These are phyloP conservation scores for Fusarium devonianum DNA, from an alignment of 2,329 filamentous ascomycete genomes.

Conservation along the genomic window DNA sequence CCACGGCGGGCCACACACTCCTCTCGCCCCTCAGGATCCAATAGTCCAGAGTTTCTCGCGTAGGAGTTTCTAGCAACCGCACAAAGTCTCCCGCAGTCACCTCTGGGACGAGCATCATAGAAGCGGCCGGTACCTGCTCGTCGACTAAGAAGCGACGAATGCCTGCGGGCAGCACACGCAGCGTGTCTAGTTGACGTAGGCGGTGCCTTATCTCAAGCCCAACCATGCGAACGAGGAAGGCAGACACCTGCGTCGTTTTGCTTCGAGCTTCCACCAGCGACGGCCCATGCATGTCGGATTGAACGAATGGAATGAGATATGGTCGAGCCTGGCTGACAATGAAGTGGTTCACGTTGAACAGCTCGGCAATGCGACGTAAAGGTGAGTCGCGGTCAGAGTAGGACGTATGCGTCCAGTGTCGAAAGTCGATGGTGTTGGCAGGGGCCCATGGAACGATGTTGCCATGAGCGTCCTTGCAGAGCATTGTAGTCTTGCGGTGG, in stretches of 20 bases:
- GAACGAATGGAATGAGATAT: slow-evolving; percentile 85
- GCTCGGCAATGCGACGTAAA: slow-evolving; percentile 76
- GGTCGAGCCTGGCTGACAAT: slow-evolving; percentile 92
- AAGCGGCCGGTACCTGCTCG: slow-evolving; percentile 79
- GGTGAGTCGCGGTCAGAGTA: slow-evolving; percentile 71
- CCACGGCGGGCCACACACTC: slow-evolving; percentile 90
- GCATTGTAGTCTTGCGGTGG: slow-evolving; percentile 68
- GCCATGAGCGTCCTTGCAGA: slow-evolving; percentile 80
- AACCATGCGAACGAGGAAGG: slow-evolving; percentile 71
- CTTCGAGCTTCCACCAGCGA: slow-evolving; percentile 66
- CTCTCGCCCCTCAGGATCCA: slow-evolving; percentile 87
- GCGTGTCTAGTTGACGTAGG: slow-evolving; percentile 78
- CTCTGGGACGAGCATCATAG: slow-evolving; percentile 83
- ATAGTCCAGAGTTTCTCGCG: slow-evolving; percentile 75
- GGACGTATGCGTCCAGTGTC: slow-evolving; percentile 71
- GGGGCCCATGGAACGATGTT: slow-evolving; percentile 77
- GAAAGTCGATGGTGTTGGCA: slow-evolving; percentile 66
- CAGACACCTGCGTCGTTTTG: slow-evolving; percentile 64
- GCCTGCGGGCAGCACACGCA: slow-evolving; percentile 73
- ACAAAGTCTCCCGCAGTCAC: slow-evolving; percentile 76
- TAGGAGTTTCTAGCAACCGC: slow-evolving; percentile 83
- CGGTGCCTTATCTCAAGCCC: slow-evolving; percentile 82
- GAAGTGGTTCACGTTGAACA: slow-evolving; percentile 95
- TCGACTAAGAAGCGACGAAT: slow-evolving; percentile 82
- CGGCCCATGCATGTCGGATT: slow-evolving; percentile 80